Evolutionary conservation across 2,329 filamentous ascomycete genomes (phyloP).

Genomic region (Aspergillus versicolor): DNA sequence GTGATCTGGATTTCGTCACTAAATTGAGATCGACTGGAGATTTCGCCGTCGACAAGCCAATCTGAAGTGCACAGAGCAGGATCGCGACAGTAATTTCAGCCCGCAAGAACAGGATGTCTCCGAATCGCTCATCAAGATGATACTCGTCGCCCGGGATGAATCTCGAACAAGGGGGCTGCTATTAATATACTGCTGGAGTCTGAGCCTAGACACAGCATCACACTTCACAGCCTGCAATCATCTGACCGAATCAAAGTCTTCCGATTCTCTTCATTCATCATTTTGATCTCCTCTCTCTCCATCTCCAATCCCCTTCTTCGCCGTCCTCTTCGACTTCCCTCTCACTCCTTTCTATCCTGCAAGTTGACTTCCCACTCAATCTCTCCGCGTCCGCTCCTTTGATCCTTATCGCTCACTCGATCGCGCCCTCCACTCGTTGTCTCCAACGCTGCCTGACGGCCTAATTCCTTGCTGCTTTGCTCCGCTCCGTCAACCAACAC

Average conservation of each 20-base stretch:
- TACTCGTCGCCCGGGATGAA: background rate
- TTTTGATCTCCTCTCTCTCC: background rate
- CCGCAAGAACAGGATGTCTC: background rate
- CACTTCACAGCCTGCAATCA: conserved; percentile 3
- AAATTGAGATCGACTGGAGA: conserved; percentile 1
- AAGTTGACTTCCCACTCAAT: background rate
- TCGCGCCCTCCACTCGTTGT: conserved; percentile 1
- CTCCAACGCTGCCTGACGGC: conserved; percentile 23
- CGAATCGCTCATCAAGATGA: background rate
- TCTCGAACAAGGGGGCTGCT: conserved; percentile 12
- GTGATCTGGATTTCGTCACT: background rate
- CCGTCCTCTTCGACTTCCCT: background rate
- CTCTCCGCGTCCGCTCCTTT: background rate
- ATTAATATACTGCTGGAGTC: conserved; percentile 1
- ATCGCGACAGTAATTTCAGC: background rate
- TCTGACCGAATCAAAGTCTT: conserved; percentile 5
- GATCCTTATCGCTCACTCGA: background rate
- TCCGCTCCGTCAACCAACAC: conserved; percentile 15
- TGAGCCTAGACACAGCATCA: background rate
- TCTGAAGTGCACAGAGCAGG: background rate
- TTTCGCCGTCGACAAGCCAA: background rate
- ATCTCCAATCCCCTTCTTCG: background rate
- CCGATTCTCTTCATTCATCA: background rate
- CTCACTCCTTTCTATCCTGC: background rate
- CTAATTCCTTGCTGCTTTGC: conserved; percentile 16